Evolutionary conservation across 139 green algal genomes (phyloP), one percentile per base, ranked within the genome.

Genomic region (Marvania coccoides): DNA sequence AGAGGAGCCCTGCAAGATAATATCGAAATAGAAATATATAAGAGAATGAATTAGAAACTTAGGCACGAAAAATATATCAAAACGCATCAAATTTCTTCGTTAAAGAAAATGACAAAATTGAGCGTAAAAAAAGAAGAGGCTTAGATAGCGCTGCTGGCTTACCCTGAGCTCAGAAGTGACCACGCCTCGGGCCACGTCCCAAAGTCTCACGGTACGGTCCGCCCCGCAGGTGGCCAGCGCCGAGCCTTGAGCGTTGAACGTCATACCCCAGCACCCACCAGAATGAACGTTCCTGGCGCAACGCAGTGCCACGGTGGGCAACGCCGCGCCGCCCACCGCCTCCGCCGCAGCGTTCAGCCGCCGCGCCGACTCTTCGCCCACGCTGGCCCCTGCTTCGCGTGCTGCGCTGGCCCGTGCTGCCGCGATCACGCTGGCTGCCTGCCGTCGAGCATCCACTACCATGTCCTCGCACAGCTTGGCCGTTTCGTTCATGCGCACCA

Each of bases 401-500:
- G 7, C 29, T 61, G 51, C 37, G 34, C 58, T 40, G n/a, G 67
- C 33, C 1, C 59, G 46, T 0, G 68, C 68, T 34, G 60, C 54
- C 0, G 68, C 58, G 15, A 74, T 36, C 2, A 77, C 54, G 14
- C 31, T 55, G 24, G 63, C 42, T 34, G 71, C 71, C 57, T 73
- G 29, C 12, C 54, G 36, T 38, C 63, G 51, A 5, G 71, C 68
- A 0, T 54, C 37, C 37, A 53, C 37, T 63, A 86, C 80, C 63
- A 78, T 72, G 19, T 88, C 70, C 23, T 86, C 72, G 28, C 81
- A 60, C 67, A 81, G 64, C 1, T 67, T 64, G 69, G 84, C 83
- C 38, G 86, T 77, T 34, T 91, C 74, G 57, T 87, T 84, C 71
- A 91, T 81, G 42, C 76, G 71, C 12, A 83, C 67, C 3, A 71